phyloP scores from a whole-genome alignment of 208 protist species.

The Wallacemonas rigidus region DNA sequence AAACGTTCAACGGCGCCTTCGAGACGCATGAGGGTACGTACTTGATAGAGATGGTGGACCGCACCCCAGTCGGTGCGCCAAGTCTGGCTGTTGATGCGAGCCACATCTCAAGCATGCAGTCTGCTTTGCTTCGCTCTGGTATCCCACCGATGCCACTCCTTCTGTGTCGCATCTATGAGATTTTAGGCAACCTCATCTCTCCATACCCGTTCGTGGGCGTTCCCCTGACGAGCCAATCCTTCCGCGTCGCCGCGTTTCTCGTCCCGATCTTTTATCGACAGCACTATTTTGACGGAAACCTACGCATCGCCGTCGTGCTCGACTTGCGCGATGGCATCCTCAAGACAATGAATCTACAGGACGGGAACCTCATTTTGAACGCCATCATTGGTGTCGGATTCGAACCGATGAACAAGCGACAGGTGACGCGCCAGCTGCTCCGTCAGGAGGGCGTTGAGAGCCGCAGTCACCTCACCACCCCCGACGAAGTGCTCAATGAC shows the following conservation, averaged over 20 bases:
- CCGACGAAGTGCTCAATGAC: slow-evolving; percentile 3
- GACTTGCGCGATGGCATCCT: slow-evolving; percentile 59
- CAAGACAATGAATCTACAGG: slow-evolving; percentile 52
- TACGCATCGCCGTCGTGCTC: slow-evolving; percentile 52
- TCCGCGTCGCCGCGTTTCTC: slow-evolving; percentile 50
- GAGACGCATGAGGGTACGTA: slow-evolving; percentile 56
- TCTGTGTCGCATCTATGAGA: slow-evolving; percentile 62
- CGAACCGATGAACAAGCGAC: slow-evolving; percentile 47
- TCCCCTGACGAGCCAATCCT: slow-evolving; percentile 52
- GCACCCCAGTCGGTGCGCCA: slow-evolving; percentile 41
- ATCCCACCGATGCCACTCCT: slow-evolving; percentile 58
- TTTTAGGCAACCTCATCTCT: slow-evolving; percentile 50
- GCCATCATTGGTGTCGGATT: slow-evolving; percentile 53
- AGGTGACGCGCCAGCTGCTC: slow-evolving; percentile 39
- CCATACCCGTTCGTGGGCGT: slow-evolving; percentile 62
- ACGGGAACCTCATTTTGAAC: slow-evolving; percentile 47
- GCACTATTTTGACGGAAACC: slow-evolving; percentile 52
- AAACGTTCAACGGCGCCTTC: slow-evolving; percentile 51
- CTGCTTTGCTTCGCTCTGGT: slow-evolving; percentile 40
- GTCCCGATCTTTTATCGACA: slow-evolving; percentile 53
- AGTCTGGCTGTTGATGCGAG: slow-evolving; percentile 31
- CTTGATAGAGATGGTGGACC: slow-evolving; percentile 50
- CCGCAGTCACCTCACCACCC: slow-evolving; percentile 1
- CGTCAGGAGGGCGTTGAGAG: slow-evolving; percentile 14
- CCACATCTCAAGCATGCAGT: slow-evolving; percentile 55